Evolutionary conservation across 495 filamentous ascomycete genomes (phyloP).

Genomic region (Glarea lozoyensis): DNA sequence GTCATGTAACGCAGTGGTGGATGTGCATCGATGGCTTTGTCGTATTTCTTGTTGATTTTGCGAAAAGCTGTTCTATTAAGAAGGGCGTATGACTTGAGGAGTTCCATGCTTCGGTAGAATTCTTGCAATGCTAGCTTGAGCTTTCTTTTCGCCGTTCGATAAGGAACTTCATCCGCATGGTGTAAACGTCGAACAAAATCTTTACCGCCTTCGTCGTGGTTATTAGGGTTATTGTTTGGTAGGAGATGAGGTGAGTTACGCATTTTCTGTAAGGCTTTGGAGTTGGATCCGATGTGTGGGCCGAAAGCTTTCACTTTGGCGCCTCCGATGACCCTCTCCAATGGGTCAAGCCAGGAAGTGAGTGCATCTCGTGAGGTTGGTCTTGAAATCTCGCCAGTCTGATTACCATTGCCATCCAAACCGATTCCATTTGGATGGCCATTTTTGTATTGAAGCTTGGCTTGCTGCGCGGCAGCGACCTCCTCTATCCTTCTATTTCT

Average conservation of each 20-base stretch:
- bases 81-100: constrained; percentile 82
- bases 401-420: no score
- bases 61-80: constrained; percentile 88
- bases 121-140: constrained; percentile 85
- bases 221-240: constrained; percentile 3
- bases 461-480: constrained; percentile 36
- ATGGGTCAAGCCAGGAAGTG: constrained; percentile 15
- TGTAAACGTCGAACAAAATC: constrained; percentile 56
- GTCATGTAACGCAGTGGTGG: constrained; percentile 77
- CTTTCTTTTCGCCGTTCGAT: constrained; percentile 79
- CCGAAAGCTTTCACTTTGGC: constrained; percentile 15
- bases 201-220: constrained; percentile 29
- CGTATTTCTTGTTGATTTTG: constrained; percentile 98
- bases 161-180: constrained; percentile 51
- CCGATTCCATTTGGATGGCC: constrained; percentile 9
- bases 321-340: constrained; percentile 12
- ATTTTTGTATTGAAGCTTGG: constrained; percentile 6
- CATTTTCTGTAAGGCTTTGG: constrained; percentile 17
- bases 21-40: constrained; percentile 74
- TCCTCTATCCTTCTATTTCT: constrained; percentile 67
- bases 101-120: constrained; percentile 83
- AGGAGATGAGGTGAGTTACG: constrained; percentile 11
- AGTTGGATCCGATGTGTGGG: constrained; percentile 15
- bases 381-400: constrained; percentile 4
- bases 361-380: constrained; percentile 14